phyloP scores from a whole-genome alignment of 2,329 filamentous ascomycete genomes.

The Daldinia sp. region DNA sequence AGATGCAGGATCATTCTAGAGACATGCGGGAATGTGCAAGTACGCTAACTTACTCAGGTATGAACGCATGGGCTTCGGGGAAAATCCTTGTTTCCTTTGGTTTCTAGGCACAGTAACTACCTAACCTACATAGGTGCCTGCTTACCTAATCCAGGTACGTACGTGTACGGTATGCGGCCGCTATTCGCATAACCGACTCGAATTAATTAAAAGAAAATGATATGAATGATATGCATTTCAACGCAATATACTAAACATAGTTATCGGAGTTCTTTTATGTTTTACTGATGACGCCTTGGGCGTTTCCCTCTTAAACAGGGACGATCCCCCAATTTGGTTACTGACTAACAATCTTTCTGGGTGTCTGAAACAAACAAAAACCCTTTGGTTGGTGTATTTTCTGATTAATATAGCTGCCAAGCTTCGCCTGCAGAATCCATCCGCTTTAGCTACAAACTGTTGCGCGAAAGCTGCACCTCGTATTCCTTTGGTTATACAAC shows the following conservation, averaged over 20 bases:
- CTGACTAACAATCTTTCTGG: constrained; percentile 5
- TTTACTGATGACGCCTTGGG: constrained; percentile 15
- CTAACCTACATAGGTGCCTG: neutral
- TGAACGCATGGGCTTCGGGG: no score
- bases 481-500: neutral
- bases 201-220: neutral
- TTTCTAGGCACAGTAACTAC: neutral
- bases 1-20: neutral
- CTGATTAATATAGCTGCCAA: constrained; percentile 8
- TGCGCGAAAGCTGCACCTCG: neutral
- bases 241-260: no score
- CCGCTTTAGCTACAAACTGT: neutral
- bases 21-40: neutral
- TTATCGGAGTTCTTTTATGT: neutral
- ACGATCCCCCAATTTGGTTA: neutral
- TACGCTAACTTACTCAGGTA: neutral
- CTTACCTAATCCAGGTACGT: neutral
- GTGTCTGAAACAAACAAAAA: constrained; percentile 4
- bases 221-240: neutral
- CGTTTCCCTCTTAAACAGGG: constrained; percentile 10
- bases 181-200: neutral
- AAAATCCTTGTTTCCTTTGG: no score
- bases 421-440: constrained; percentile 1
- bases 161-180: neutral
- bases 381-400: neutral